Conservation (phyloP, 1,139 yeast genomes). For the Hansenula sp. region DNA sequence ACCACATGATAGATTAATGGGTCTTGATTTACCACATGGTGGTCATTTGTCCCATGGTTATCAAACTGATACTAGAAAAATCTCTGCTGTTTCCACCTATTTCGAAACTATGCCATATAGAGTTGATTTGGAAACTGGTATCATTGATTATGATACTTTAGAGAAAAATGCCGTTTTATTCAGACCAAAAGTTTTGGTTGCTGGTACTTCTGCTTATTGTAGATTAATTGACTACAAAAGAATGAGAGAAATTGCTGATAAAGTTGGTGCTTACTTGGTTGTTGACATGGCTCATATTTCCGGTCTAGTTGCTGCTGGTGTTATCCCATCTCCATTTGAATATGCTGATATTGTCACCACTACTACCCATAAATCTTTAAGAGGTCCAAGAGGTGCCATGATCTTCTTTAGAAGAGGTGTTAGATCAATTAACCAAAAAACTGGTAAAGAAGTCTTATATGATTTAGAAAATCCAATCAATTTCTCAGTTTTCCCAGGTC, state of each 20-base stretch:
- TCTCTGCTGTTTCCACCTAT: slow-evolving; percentile 86
- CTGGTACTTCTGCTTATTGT: slow-evolving; percentile 96
- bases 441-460: slow-evolving; percentile 84
- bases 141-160: slow-evolving; percentile 87
- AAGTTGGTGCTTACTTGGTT: slow-evolving; percentile 87
- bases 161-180: slow-evolving; percentile 80
- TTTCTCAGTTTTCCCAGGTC: slow-evolving; percentile 97
- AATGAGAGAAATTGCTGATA: slow-evolving; percentile 86
- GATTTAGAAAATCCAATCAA: slow-evolving; percentile 88
- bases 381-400: slow-evolving; percentile 99
- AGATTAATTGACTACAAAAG: slow-evolving; percentile 87
- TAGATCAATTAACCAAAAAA: slow-evolving; percentile 73
- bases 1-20: slow-evolving; percentile 93
- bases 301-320: slow-evolving; percentile 91
- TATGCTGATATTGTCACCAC: slow-evolving; percentile 95
- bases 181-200: slow-evolving; percentile 93
- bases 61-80: slow-evolving; percentile 84
- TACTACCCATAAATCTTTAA: slow-evolving; percentile 92
- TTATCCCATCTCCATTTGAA: slow-evolving; percentile 89
- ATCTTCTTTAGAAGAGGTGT: slow-evolving; percentile 93
- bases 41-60: slow-evolving; percentile 97
- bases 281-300: slow-evolving; percentile 98
- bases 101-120: slow-evolving; percentile 98
- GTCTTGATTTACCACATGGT: slow-evolving; percentile 94
- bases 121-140: slow-evolving; percentile 77